Evolutionary conservation across 257 asterid genomes (phyloP), one percentile per base, ranked within the genome.

Genomic region (Perilla frutescens): DNA sequence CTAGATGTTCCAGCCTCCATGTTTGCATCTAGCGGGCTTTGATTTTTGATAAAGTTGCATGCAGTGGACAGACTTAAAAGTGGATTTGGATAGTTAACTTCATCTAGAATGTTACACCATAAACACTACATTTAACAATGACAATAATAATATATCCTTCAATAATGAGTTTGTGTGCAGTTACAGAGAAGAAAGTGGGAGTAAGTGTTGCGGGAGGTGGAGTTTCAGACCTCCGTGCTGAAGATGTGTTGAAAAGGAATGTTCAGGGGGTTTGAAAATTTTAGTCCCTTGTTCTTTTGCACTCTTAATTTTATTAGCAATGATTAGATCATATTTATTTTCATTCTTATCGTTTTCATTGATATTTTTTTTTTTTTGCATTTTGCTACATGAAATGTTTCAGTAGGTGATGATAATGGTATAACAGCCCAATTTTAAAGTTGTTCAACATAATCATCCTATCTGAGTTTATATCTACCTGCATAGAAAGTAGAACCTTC

Each of bases 401-500:
- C 44, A 41, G 37, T 50, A 9, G 39, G 50, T 45, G 60, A 47
- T 45, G 68, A 47, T 10, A n/a, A 58, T 6, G 5, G 7, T 58
- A 5, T 26, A 58, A 44, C 36, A 14, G 39, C 2, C 7, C 37
- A 32, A 13, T 62, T 49, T 32, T 14, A 48, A 49, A 5, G 39
- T 12, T 26, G n/a, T 9, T 15, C 36, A 48, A 14, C 50, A 71
- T 4, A 53, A 53, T 45, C n/a, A 15, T 34, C 29, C 20, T 37
- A 5, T 49, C 51, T 11, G 31, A 29, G 54, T 60, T 66, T 29
- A 66, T 7, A 48, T 68, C 5, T 88, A 93, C 98, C 96, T 93
- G 98, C 97, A 93, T 93, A 76, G 97, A 92, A 77, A 93, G 83
- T 12, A 93, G 81, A 88, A 87, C 92, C 81, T 88, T 91, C 80